Base-by-base conservation (phyloP, 164 flowering plant species). In the Tetrastigma voinierianum region DNA sequence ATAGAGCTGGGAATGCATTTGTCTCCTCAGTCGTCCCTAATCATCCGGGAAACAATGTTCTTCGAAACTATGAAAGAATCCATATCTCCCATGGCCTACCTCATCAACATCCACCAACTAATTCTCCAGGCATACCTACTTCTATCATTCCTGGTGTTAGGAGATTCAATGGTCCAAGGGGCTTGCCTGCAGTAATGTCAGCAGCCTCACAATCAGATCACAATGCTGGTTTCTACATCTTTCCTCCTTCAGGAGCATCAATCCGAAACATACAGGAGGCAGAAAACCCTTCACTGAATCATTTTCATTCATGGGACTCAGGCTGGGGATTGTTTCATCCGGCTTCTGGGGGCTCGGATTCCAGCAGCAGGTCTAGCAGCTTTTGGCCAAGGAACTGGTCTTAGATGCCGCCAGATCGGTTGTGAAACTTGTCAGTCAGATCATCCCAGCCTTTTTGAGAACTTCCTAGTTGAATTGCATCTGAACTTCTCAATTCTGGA, bases 81-180 rank as follows among this genome's bases (percentile, higher is more conserved):
- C 70, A 64, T 9, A 67, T 32, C 9, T 56, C 66, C 16, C 77
- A 51, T 53, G 62, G 53, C 16, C 51, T 59, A 20, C 57, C 48
- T 58, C 74, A 65, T n/a, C 66, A 51, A 10, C 75, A 61, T 11
- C 76, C 57, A 40, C 46, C 60, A 4, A 47, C 54, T 68, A 62
- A 64, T 58, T 14, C 68, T 52, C 68, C 74, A 10, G 70, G 49
- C 47, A 21, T 79, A 56, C 68, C 62, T 2, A 13, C 72, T 16
- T 68, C 69, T 32, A 25, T 63, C 12, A 23, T 65, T 14, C 70
- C 62, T 23, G 66, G 59, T 19, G 43, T 40, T 44, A 64, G 78
- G 57, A 71, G 83, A 66, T 62, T 47, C 62, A 66, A 65, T 51
- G 61, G 61, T 60, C 62, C 54, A 40, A 51, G 72, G 55, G 67